phyloP scores from a whole-genome alignment of 108 stramenopile genomes.

The Aurantiochytrium sp. region DNA sequence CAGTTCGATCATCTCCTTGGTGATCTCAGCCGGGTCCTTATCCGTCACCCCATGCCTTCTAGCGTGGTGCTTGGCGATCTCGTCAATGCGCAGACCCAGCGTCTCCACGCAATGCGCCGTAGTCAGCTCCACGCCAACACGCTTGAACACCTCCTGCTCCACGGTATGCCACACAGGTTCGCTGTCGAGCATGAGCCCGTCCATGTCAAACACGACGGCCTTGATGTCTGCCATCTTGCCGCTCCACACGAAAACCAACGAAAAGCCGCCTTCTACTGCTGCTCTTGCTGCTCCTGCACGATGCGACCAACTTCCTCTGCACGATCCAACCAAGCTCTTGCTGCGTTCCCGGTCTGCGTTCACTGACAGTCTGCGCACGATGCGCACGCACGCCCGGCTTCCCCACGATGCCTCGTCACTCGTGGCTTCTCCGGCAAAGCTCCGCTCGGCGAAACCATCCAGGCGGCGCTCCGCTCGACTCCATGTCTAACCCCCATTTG shows the following conservation, averaged over 20 bases:
- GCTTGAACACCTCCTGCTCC: not conserved
- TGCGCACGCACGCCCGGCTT: too few species aligned
- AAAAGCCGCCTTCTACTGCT: too few species aligned
- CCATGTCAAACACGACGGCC: not conserved
- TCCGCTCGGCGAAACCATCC: too few species aligned
- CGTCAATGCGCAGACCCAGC: not conserved
- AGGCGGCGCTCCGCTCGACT: too few species aligned
- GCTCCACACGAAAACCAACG: not conserved
- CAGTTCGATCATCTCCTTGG: not conserved
- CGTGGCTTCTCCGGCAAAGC: too few species aligned
- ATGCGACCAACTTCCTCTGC: too few species aligned
- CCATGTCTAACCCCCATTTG: too few species aligned
- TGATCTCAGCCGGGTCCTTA: not conserved
- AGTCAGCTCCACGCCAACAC: not conserved
- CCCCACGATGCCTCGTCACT: too few species aligned
- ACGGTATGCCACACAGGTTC: not conserved
- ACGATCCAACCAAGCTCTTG: too few species aligned
- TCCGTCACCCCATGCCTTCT: not conserved
- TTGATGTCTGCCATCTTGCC: not conserved
- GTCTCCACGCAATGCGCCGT: not conserved
- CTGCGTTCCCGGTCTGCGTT: too few species aligned
- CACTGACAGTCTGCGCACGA: too few species aligned
- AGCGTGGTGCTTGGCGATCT: not conserved
- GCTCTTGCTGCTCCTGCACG: too few species aligned
- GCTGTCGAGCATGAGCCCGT: constrained; percentile 13